Evolutionary conservation across 139 green algal genomes (phyloP).

Genomic region (Micractinium conductrix): DNA sequence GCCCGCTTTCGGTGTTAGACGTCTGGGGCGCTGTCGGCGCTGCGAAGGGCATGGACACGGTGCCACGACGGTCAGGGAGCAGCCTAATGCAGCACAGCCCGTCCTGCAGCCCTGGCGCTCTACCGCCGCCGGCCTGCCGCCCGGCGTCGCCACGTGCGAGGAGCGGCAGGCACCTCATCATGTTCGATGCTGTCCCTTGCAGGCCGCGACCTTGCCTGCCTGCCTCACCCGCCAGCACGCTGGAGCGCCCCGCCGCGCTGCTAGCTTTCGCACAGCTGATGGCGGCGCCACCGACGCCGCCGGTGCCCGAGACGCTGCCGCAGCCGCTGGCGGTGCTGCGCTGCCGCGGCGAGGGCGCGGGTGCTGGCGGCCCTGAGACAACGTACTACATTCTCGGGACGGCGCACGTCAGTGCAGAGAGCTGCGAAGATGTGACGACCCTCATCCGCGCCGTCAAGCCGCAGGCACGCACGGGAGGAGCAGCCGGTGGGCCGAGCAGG

Average conservation of each 20-base stretch:
- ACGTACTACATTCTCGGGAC: constrained; percentile 48
- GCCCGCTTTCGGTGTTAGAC: too few species aligned
- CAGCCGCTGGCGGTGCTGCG: constrained; percentile 33
- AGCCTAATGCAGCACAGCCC: too few species aligned
- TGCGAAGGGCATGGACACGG: too few species aligned
- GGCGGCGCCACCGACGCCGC: not conserved
- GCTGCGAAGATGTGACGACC: constrained; percentile 34
- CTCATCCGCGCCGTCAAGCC: constrained; percentile 33
- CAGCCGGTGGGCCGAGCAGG: not conserved
- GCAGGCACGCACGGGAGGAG: not conserved
- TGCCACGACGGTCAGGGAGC: too few species aligned
- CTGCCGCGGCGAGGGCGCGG: not conserved
- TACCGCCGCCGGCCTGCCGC: too few species aligned
- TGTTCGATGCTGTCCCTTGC: too few species aligned
- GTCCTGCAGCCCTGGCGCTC: too few species aligned
- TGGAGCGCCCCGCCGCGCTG: not conserved
- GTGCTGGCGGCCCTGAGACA: not conserved
- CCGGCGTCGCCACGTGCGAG: too few species aligned
- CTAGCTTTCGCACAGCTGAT: not conserved
- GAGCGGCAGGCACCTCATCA: too few species aligned
- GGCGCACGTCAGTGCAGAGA: constrained; percentile 36
- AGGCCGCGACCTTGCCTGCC: too few species aligned
- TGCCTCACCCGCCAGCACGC: not conserved
- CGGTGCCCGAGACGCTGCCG: not conserved
- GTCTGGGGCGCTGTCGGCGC: too few species aligned